Base-by-base conservation (phyloP, 1,284 basidiomycete species). In the Sphaerobolus stellatus region DNA sequence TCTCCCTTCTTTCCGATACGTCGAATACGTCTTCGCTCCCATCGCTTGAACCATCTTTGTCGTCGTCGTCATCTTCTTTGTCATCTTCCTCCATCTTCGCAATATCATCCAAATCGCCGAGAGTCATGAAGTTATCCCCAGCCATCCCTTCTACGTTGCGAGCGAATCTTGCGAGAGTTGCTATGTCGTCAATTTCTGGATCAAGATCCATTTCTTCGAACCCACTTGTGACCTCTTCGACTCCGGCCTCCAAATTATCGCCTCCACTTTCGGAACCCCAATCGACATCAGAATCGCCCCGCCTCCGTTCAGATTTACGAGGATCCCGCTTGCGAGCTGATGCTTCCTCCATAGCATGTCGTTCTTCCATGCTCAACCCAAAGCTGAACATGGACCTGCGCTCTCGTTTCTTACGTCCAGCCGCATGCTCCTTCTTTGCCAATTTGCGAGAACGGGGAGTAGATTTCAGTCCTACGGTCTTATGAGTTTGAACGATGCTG, bases 271-370 rank as follows among this genome's bases (percentile, higher is more conserved):
- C 77, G 50, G 79, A 79, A 1, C 86, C 87, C 85, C 86, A 89
- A 51, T 90, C 83, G 29, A 89, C 59, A 67, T 90, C 88, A 16
- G 84, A 87, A 66, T 88, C 86, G 0, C 78, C 84, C 51, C 74
- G 69, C 56, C 85, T 74, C 65, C 80, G 71, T 61, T 82, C 75
- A n/a, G 71, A 69, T 65, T 72, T 71, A 53, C 70, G 70, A 14
- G 75, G 70, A 60, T 81, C 81, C 14, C 59, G 63, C 25, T 61
- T 62, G 24, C 44, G 50, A 29, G 66, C 64, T 27, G 34, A 52
- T 2, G 36, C 61, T 28, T 71, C 69, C 18, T 68, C 27, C 61
- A 73, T 59, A 86, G 62, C 60, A 71, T 68, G 13, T 71, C 76
- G 62, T 88, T 86, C n/a, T 77, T 76, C 58, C 79, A 64, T 61